Conservation (phyloP, 176 grass and related monocot genomes). For the Avena insularis region DNA sequence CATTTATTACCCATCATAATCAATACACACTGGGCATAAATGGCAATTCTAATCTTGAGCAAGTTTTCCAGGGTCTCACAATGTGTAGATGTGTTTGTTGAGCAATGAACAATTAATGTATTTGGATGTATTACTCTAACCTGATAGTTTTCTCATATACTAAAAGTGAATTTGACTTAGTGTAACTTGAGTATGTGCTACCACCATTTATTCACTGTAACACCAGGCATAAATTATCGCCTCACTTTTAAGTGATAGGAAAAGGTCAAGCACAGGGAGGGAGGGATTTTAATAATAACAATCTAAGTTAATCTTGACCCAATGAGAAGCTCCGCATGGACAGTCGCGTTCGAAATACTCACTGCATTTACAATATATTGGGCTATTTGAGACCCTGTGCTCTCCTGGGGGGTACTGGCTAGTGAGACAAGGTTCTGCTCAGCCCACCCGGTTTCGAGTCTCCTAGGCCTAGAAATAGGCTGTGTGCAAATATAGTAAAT, state of each 20-base stretch:
- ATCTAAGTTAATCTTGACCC: conserved; percentile 17
- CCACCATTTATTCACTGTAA: background rate
- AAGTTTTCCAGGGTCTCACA: conserved; percentile 29
- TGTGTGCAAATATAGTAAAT: conserved; percentile 21
- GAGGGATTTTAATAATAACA: background rate
- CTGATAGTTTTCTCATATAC: background rate
- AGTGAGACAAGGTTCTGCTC: background rate
- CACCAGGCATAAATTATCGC: background rate
- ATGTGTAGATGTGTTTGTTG: background rate
- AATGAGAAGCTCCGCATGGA: conserved; percentile 12
- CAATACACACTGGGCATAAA: background rate
- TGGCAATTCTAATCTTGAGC: background rate
- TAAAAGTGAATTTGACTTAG: background rate
- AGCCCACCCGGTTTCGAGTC: too few species aligned
- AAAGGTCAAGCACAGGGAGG: background rate
- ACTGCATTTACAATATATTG: background rate
- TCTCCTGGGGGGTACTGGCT: too few species aligned
- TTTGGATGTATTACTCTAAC: conserved; percentile 9
- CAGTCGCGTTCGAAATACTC: background rate
- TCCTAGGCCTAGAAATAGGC: background rate
- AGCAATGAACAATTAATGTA: background rate
- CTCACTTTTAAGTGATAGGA: conserved; percentile 25
- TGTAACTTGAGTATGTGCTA: conserved; percentile 1
- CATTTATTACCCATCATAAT: conserved; percentile 38
- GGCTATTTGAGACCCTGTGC: background rate